A percentile compares a stretch with the other conserved stretches of the same genome.
phyloP scores from a whole-genome alignment of 2,329 filamentous ascomycete species.

The Zymoseptoria brevis region DNA sequence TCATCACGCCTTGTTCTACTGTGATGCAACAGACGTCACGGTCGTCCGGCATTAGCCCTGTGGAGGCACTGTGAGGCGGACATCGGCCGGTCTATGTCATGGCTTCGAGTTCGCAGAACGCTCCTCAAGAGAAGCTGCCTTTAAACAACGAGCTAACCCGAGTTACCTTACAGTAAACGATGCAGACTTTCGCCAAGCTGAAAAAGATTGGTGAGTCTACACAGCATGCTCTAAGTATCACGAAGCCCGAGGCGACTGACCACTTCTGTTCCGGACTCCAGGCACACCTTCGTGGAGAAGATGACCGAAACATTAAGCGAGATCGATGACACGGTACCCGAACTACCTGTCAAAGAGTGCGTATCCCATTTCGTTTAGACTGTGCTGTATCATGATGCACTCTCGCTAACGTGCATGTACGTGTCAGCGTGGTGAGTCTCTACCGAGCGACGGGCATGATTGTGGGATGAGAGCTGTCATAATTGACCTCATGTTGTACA shows the following conservation, averaged over 20 bases:
- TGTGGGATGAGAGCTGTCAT: not conserved
- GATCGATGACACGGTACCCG: constrained; percentile 73
- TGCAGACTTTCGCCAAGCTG: constrained; percentile 65
- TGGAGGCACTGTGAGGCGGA: no score
- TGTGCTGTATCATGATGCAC: not conserved
- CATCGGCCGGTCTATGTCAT: no score
- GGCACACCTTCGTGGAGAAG: constrained; percentile 63
- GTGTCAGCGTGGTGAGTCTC: not conserved
- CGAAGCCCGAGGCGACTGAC: not conserved
- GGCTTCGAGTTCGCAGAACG: no score
- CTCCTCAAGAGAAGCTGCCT: no score
- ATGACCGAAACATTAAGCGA: constrained; percentile 63
- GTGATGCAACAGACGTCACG: not conserved
- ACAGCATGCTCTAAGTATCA: not conserved
- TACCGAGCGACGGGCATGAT: not conserved
- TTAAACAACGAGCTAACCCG: not conserved
- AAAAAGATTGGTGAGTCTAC: constrained; percentile 58
- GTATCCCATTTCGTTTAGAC: constrained; percentile 34
- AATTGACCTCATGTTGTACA: not conserved
- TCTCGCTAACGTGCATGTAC: not conserved
- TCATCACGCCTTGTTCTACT: not conserved
- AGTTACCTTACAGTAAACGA: constrained; percentile 57
- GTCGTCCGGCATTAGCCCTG: not conserved
- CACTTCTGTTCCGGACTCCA: not conserved
- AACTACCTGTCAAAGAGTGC: constrained; percentile 77